Evolutionary conservation across 768 basidiomycete species (phyloP), one percentile per base, ranked within the genome.

Genomic region (Kwoniella sp.): DNA sequence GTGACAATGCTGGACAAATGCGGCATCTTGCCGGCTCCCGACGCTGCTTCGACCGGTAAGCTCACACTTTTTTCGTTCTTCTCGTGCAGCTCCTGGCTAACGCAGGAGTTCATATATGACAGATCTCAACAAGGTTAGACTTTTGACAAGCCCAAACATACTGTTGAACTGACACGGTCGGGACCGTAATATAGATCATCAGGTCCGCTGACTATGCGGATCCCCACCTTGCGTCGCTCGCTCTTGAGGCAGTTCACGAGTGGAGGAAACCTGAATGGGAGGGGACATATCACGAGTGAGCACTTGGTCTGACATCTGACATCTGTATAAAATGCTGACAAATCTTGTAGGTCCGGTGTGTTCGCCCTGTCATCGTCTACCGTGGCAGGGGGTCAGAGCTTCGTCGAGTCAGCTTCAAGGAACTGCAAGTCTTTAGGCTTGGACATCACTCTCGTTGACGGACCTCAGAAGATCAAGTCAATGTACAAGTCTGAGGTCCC

Each of bases 1-100:
- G 80, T 93, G 57, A 87, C 83, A 0, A 75, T 95, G 6, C 77
- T 93, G 43, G 91, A 93, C 68, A 80, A 84, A 57, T 81, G 87
- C 6, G 63, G 68, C 1, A 75, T 75, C 2, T 67, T 92, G 3
- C 91, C 91, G 3, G 88, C 91, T 1, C 80, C 82, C 2, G 90
- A 93, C 67, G 88, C 85, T 8, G 87, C 90, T 0, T 81, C 81
- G 53, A 80, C 79, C 1, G 83, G 70, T 72, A 43, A 60, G 70
- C 49, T 19, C 27, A 80, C 9, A 8, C 15, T 20, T 32, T 17
- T 28, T 22, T 20, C 28, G 8, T 23, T 25, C 10, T 42, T 25
- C 20, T 26, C n/a, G 19, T 42, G 22, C 15, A 26, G 11, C 15
- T 44, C 31, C 22, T 25, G 14, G n/a, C 20, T 23, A 15, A 32